These are phyloP conservation scores for Nelumbo lutea DNA, from an alignment of 164 flowering plant species.

Conservation along the genomic window DNA sequence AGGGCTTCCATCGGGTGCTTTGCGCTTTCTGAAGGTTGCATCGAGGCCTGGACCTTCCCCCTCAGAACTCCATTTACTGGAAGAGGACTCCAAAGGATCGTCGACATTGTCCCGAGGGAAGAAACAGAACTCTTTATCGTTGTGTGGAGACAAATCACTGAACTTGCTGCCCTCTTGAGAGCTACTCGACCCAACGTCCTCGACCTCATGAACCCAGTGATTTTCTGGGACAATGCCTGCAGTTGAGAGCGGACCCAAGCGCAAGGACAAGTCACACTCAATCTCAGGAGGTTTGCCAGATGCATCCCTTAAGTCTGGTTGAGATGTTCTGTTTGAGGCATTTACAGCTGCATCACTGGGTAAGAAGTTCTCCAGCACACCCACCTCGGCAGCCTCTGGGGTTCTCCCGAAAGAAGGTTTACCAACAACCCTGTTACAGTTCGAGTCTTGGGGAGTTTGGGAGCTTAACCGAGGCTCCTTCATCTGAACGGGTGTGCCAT, in stretches of 20 bases:
- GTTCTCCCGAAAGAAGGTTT: constrained; percentile 31
- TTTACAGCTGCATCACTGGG: constrained; percentile 17
- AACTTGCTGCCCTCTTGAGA: constrained; percentile 31
- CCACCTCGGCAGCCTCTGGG: constrained; percentile 26
- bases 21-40: constrained; percentile 41
- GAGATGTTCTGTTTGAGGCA: constrained; percentile 14
- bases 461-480: constrained; percentile 20
- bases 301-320: constrained; percentile 16
- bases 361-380: constrained; percentile 24
- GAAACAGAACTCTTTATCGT: constrained; percentile 38
- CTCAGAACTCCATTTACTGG: constrained; percentile 32
- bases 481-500: constrained; percentile 30
- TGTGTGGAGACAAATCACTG: constrained; percentile 17
- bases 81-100: constrained; percentile 26
- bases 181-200: constrained; percentile 28
- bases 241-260: constrained; percentile 19
- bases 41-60: constrained; percentile 31
- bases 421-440: constrained; percentile 26
- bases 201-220: constrained; percentile 21
- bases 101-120: constrained; percentile 28
- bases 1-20: constrained; percentile 23
- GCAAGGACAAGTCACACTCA: constrained; percentile 67
- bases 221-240: constrained; percentile 13
- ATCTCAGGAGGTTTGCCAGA: constrained; percentile 19
- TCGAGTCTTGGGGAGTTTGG: constrained; percentile 16